Conservation (phyloP, 2,329 filamentous ascomycete genomes). For the Clonostachys chloroleuca region DNA sequence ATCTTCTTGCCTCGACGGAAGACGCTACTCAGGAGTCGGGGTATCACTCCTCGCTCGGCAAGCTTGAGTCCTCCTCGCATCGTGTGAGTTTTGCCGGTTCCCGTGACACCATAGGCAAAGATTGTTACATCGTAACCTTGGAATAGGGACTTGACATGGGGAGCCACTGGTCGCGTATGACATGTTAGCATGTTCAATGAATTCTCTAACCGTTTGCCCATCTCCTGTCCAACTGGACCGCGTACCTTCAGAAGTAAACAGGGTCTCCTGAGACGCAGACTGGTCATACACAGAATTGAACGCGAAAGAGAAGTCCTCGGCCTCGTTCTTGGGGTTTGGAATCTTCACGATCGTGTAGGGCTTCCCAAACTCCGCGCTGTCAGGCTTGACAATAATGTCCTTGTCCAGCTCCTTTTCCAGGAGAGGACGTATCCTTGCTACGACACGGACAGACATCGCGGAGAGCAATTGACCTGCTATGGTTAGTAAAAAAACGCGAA, state of each 20-base stretch:
- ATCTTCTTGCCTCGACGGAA: constrained; percentile 85
- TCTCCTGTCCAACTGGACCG: constrained; percentile 1
- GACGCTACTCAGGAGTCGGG: constrained; percentile 76
- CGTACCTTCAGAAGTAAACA: constrained; percentile 87
- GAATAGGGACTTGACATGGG: constrained; percentile 88
- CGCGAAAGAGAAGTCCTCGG: constrained; percentile 87
- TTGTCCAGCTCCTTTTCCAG: constrained; percentile 81
- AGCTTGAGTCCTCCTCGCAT: constrained; percentile 89
- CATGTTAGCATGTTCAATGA: too few relatives aligned
- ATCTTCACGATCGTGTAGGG: constrained; percentile 74
- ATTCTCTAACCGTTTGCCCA: too few relatives aligned
- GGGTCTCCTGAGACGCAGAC: constrained; percentile 72
- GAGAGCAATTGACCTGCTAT: constrained; percentile 7
- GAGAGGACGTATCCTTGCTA: constrained; percentile 85
- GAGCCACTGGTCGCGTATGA: constrained; percentile 58
- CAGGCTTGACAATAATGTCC: constrained; percentile 77
- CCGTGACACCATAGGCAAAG: constrained; percentile 90
- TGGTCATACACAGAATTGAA: constrained; percentile 93
- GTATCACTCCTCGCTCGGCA: constrained; percentile 83
- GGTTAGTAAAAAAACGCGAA: constrained; percentile 3
- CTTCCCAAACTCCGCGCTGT: constrained; percentile 55
- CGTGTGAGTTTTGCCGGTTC: constrained; percentile 92
- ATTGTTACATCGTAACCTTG: constrained; percentile 83
- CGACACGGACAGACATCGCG: constrained; percentile 70
- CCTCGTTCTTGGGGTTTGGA: constrained; percentile 88